Evolutionary conservation across 1,284 basidiomycete genomes (phyloP), one percentile per base, ranked within the genome.

Genomic region (Cronartium ribicola): DNA sequence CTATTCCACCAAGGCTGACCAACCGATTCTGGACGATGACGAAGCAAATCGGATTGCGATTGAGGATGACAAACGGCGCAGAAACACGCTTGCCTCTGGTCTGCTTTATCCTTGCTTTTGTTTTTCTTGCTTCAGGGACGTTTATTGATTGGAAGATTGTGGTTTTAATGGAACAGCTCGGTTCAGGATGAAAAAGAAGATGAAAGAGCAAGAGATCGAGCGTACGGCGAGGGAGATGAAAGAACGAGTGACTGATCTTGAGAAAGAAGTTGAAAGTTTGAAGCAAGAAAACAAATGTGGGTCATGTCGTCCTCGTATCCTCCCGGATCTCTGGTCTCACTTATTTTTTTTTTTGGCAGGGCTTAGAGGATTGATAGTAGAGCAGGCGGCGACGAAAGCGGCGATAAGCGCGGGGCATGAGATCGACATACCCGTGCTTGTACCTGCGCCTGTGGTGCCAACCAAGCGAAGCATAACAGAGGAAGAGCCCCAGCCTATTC

Each of bases 131-230:
- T 43, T 5, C 39, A 5, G 29, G 29, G 55, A 36, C 22, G 13
- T 55, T 55, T 48, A 6, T 37, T 22, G 13, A n/a, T n/a, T 67
- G 17, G 44, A 11, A 13, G 29, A 29, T 29, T 36, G 2, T 62
- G 51, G 8, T 10, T 20, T 11, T 2, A 39, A 43, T 61, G 44
- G 36, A 63, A 66, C 57, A 74, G 71, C 71, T 36, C 57, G 71
- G 29, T 74, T 74, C 46, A 74, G 71, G 57, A 74, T 74, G 65
- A 74, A 74, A 59, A 74, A 74, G 43, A 74, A 74, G 43, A 66
- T 74, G 71, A 74, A 67, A 74, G 71, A 74, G 39, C 64, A 74
- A 48, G 71, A 66, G 48, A 74, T 62, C 17, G 71, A 74, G 39
- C 37, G 71, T 13, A 61, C 71, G 6, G 71, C 71, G 22, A 46